Evolutionary conservation across 192 early-diverging fungal genomes (phyloP).

Genomic region (Linnemannia zychae): DNA sequence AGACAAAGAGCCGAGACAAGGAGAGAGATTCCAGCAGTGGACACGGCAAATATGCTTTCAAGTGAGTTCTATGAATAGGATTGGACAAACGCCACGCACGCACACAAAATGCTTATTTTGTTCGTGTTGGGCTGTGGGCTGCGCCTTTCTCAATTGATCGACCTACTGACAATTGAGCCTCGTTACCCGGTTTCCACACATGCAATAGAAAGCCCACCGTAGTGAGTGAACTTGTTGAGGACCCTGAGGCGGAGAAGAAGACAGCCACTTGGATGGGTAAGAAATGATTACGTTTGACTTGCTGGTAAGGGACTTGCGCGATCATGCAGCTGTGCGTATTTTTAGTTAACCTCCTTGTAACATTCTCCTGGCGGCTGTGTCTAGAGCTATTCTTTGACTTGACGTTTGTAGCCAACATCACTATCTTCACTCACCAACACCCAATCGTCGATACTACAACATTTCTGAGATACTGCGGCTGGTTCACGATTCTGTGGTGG

Average conservation of each 20-base stretch:
- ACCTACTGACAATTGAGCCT: neutral
- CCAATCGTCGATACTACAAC: constrained; percentile 56
- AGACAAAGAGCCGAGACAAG: constrained; percentile 4
- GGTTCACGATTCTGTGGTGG: constrained; percentile 65
- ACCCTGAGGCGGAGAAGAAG: constrained; percentile 18
- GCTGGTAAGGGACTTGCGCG: neutral
- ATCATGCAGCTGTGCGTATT: neutral
- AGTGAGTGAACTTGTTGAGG: constrained; percentile 14
- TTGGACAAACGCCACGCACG: too few relatives aligned
- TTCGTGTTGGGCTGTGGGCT: neutral
- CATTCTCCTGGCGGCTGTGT: too few relatives aligned
- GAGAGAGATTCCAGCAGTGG: neutral
- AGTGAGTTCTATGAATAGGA: constrained; percentile 29
- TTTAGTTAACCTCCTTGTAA: neutral
- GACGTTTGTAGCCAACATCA: constrained; percentile 63
- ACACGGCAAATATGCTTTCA: constrained; percentile 35
- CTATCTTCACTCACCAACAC: constrained; percentile 62
- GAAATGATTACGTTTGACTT: neutral
- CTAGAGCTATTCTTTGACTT: constrained; percentile 65
- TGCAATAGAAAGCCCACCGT: constrained; percentile 26
- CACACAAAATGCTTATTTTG: neutral
- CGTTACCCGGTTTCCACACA: neutral
- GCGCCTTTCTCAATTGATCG: neutral
- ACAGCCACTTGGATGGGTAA: constrained; percentile 53
- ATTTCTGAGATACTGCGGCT: constrained; percentile 53